Percentiles rank a stretch among this genome's conserved stretches.
These are phyloP conservation scores for Pinus tabuliformis DNA, from an alignment of 75 land plant genomes.

Conservation along the genomic window DNA sequence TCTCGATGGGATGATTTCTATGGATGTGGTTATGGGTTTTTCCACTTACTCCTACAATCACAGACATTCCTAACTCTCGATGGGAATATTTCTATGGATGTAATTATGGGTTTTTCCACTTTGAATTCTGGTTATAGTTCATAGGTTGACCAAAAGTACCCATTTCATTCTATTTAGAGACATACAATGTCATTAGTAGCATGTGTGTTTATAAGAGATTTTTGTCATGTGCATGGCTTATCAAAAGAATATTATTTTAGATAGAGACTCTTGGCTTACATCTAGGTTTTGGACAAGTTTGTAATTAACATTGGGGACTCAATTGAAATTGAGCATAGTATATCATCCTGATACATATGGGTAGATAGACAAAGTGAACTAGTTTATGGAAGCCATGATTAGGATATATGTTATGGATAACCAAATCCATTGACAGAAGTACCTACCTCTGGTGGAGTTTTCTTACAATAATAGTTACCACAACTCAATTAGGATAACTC, in stretches of 20 bases:
- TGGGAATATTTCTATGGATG: too few species aligned
- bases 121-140: not conserved
- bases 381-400: not conserved
- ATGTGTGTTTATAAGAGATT: not conserved
- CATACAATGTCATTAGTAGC: not conserved
- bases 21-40: too few species aligned
- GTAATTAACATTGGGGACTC: not conserved
- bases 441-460: not conserved
- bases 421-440: not conserved
- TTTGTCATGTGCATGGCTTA: not conserved
- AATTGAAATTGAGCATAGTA: not conserved
- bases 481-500: not conserved
- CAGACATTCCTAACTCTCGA: too few species aligned
- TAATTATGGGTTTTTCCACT: not conserved
- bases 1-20: not conserved
- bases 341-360: not conserved
- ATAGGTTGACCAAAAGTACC: not conserved
- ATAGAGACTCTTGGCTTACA: not conserved
- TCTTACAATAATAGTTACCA: not conserved
- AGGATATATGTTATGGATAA: not conserved
- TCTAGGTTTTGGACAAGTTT: not conserved
- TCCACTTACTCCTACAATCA: too few species aligned
- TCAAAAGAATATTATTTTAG: not conserved
- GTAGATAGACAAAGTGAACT: not conserved
- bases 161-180: not conserved